These are phyloP conservation scores for Heliamphora exappendiculata DNA, from an alignment of 148 eudicot genomes.

Conservation along the genomic window DNA sequence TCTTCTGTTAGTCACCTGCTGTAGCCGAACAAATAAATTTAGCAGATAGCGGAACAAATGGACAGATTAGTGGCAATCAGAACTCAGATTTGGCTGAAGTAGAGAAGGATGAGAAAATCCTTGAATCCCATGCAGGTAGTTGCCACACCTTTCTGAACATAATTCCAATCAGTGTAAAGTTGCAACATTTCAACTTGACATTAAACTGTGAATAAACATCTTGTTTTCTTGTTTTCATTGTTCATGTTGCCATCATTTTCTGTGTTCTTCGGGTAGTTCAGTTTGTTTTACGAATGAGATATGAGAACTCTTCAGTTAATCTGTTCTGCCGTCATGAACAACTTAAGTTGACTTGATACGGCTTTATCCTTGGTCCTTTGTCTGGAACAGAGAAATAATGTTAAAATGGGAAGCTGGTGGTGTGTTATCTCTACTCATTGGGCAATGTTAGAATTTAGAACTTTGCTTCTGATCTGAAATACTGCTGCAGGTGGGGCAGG, in stretches of 20 bases:
- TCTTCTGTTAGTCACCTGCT: constrained; percentile 23
- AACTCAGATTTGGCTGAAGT: constrained; percentile 2
- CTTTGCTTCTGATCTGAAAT: neutral
- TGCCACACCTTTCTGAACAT: neutral
- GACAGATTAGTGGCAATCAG: constrained; percentile 11
- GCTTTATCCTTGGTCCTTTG: neutral
- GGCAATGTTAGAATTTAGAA: neutral
- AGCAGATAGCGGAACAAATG: constrained; percentile 21
- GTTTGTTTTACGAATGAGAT: neutral
- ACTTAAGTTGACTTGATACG: neutral
- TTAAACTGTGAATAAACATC: neutral
- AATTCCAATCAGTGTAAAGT: constrained; percentile 30
- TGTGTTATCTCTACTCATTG: neutral
- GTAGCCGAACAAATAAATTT: constrained; percentile 16
- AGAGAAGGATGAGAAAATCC: constrained; percentile 14
- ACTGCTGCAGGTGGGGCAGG: constrained; percentile 29
- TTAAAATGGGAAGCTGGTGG: neutral
- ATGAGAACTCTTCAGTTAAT: neutral
- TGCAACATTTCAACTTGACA: neutral
- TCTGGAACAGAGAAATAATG: neutral
- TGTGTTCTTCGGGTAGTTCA: neutral
- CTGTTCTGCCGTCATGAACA: neutral
- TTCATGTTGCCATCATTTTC: neutral
- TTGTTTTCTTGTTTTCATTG: neutral
- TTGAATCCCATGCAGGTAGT: constrained; percentile 11